phyloP scores from a whole-genome alignment of 2,329 filamentous ascomycete genomes.

The Cladosporium sp. region DNA sequence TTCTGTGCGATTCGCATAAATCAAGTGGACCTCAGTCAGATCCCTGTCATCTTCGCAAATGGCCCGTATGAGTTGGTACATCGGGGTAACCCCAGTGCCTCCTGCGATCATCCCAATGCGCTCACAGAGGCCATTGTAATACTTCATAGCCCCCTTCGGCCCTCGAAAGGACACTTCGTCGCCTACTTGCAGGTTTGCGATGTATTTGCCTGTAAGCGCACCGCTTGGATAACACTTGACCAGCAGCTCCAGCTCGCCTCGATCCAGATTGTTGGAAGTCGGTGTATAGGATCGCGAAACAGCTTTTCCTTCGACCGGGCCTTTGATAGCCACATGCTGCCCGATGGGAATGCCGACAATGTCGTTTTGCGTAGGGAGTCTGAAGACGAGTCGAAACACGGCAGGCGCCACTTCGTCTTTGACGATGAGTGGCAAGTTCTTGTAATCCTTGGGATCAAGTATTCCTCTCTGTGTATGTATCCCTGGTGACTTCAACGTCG shows the following conservation, averaged over 20 bases:
- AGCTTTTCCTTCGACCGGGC: slow-evolving; percentile 18
- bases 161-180: slow-evolving; percentile 51
- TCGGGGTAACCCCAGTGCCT: slow-evolving; percentile 52
- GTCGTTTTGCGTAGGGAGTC: slow-evolving; percentile 19
- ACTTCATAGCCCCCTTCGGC: slow-evolving; percentile 55
- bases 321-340: slow-evolving; percentile 32
- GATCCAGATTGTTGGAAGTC: slow-evolving; percentile 30
- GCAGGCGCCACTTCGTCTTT: no score
- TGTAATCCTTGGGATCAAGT: no score
- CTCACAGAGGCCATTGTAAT: slow-evolving; percentile 40
- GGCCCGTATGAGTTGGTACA: slow-evolving; percentile 60
- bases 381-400: slow-evolving; percentile 27
- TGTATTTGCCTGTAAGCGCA: slow-evolving; percentile 38
- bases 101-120: slow-evolving; percentile 54
- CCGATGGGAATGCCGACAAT: slow-evolving; percentile 34
- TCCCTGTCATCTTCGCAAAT: slow-evolving; percentile 60
- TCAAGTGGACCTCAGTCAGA: slow-evolving; percentile 51
- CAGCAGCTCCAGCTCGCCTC: slow-evolving; percentile 48
- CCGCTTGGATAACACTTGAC: slow-evolving; percentile 52
- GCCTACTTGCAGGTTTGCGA: slow-evolving; percentile 45
- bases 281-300: slow-evolving; percentile 23
- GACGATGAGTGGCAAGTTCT: no score
- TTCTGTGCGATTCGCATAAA: slow-evolving; percentile 58
- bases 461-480: no score
- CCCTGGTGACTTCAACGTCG: no score